These are phyloP conservation scores for Kluyveromyces starmeri DNA, from an alignment of 805 yeast species.

Conservation along the genomic window DNA sequence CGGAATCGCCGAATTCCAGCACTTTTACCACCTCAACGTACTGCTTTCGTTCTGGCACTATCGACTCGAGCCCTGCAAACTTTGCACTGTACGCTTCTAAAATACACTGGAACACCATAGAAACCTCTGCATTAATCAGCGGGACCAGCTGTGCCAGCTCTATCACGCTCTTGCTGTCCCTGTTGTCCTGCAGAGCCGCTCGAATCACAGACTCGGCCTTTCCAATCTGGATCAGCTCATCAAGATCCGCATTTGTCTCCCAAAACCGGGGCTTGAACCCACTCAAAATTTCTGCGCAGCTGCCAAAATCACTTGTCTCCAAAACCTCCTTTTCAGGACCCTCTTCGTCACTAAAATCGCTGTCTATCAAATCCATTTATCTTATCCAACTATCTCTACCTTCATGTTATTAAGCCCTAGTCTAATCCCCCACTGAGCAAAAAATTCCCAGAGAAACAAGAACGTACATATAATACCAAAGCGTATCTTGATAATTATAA, in stretches of 20 bases:
- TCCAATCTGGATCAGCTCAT: not conserved
- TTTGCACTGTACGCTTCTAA: conserved; percentile 46
- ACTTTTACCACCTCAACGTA: conserved; percentile 45
- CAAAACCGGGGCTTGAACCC: not conserved
- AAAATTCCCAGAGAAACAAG: too few species aligned
- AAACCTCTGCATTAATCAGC: conserved; percentile 38
- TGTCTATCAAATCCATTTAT: too few species aligned
- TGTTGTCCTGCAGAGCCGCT: not conserved
- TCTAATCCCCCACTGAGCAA: too few species aligned
- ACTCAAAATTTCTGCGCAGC: not conserved
- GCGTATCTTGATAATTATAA: too few species aligned
- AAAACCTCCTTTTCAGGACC: not conserved
- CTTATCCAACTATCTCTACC: too few species aligned
- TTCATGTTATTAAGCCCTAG: too few species aligned
- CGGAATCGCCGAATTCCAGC: conserved; percentile 39
- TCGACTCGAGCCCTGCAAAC: conserved; percentile 62
- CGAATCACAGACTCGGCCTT: not conserved
- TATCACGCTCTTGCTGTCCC: not conserved
- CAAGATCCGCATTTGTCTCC: not conserved
- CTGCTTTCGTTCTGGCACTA: conserved; percentile 53
- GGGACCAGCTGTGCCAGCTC: conserved; percentile 9
- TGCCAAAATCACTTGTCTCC: not conserved
- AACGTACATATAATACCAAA: too few species aligned
- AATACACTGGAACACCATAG: conserved; percentile 39
- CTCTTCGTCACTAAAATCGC: too few species aligned